Percentiles rank a stretch among this genome's conserved stretches.
Conservation (phyloP, 257 asterid genomes). For the Plantago elongata region DNA sequence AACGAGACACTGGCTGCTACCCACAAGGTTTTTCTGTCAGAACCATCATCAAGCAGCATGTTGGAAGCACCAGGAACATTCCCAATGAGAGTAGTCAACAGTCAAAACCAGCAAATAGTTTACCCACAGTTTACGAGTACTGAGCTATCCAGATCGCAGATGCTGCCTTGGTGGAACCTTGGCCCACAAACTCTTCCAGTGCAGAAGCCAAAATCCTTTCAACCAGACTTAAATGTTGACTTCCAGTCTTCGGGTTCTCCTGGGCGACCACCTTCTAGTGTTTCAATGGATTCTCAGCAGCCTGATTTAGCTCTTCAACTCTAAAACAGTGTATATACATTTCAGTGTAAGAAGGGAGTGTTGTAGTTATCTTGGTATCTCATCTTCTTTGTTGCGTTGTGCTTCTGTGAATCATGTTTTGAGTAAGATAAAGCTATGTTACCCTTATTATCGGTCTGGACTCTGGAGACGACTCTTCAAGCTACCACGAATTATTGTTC, state of each 20-base stretch:
- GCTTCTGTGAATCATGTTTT: no score
- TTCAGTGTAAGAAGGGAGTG: not conserved
- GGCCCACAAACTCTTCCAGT: conserved; percentile 57
- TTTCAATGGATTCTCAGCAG: conserved; percentile 84
- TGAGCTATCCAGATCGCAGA: conserved; percentile 78
- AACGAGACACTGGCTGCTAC: conserved; percentile 25
- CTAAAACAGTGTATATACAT: conserved; percentile 23
- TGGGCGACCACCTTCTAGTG: conserved; percentile 64
- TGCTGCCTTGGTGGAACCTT: conserved; percentile 57
- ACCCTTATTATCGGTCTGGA: no score
- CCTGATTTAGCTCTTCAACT: conserved; percentile 98
- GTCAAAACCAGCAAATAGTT: conserved; percentile 48
- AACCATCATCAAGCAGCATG: conserved; percentile 31
- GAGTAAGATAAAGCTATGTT: no score
- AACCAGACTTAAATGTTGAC: conserved; percentile 87
- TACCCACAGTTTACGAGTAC: conserved; percentile 58
- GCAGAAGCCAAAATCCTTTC: conserved; percentile 66
- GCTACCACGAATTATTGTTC: no score
- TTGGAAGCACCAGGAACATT: conserved; percentile 39
- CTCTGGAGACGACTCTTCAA: no score
- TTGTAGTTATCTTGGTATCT: not conserved
- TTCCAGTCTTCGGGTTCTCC: conserved; percentile 89
- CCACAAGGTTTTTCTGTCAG: conserved; percentile 29
- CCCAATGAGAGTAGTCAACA: conserved; percentile 44
- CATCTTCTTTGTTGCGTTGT: not conserved